Evolutionary conservation across 257 asterid species (phyloP).

Genomic region (Penstemon eatonii): DNA sequence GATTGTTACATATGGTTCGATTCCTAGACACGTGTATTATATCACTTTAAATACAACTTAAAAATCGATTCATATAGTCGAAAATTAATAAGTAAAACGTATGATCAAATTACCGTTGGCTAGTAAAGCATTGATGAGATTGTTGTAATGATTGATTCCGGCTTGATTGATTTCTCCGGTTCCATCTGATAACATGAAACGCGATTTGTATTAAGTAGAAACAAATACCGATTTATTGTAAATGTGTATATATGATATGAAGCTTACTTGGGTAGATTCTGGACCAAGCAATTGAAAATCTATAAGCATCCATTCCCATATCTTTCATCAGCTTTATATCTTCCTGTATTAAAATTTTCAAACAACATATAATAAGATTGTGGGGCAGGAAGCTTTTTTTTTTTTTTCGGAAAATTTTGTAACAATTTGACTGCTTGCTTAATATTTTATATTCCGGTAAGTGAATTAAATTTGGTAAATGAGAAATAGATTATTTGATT

Average conservation of each 20-base stretch:
- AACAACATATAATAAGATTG: too few species aligned
- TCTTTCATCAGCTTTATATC: conserved; percentile 76
- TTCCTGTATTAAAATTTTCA: conserved; percentile 40
- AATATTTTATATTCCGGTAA: too few species aligned
- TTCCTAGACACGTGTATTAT: conserved; percentile 42
- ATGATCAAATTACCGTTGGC: conserved; percentile 49
- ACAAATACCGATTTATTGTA: background rate
- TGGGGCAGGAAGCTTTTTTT: too few species aligned
- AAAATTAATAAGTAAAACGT: background rate
- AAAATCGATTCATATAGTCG: background rate
- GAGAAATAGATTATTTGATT: too few species aligned
- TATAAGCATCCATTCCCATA: conserved; percentile 94
- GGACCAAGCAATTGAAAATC: conserved; percentile 93
- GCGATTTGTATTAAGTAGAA: too few species aligned
- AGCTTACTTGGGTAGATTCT: conserved; percentile 80
- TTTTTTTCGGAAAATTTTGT: too few species aligned
- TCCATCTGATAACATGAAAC: conserved; percentile 51
- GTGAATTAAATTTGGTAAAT: too few species aligned
- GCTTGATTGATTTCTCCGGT: conserved; percentile 74
- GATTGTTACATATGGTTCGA: conserved; percentile 82
- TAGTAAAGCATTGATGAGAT: conserved; percentile 65
- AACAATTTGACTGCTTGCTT: too few species aligned
- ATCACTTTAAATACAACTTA: background rate
- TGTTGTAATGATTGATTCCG: conserved; percentile 82
- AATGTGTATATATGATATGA: background rate